Evolutionary conservation across 371 early-diverging fungal species (phyloP).

Genomic region (Thermomucor indicae-seudaticae): DNA sequence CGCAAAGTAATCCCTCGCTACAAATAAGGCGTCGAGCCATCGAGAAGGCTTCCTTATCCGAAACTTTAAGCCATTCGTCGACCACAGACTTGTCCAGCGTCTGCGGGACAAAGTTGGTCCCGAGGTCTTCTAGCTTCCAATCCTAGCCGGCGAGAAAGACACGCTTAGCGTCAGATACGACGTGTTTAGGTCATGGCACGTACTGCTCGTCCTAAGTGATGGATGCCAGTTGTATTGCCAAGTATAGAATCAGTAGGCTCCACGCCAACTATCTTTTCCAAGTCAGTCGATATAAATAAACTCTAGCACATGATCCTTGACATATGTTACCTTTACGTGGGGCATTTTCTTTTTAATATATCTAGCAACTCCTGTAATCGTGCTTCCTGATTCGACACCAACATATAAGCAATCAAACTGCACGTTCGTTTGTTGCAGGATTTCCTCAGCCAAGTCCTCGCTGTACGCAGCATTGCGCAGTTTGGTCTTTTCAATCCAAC

Average conservation of each 20-base stretch:
- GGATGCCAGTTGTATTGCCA: slow-evolving; percentile 4
- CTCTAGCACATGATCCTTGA: background rate
- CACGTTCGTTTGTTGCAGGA: slow-evolving; percentile 56
- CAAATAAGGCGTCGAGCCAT: slow-evolving; percentile 67
- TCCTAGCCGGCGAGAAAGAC: slow-evolving; percentile 20
- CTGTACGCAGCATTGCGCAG: slow-evolving; percentile 19
- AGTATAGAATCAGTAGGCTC: slow-evolving; percentile 67
- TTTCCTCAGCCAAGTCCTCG: slow-evolving; percentile 58
- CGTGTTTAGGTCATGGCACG: background rate
- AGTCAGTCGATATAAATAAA: too few species aligned
- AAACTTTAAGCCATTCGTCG: slow-evolving; percentile 70
- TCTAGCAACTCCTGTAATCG: slow-evolving; percentile 59
- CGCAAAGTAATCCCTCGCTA: slow-evolving; percentile 64
- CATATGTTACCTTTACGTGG: background rate
- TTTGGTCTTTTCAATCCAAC: slow-evolving; percentile 10
- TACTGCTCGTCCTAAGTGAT: slow-evolving; percentile 6
- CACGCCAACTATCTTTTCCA: slow-evolving; percentile 55
- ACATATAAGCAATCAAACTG: slow-evolving; percentile 63
- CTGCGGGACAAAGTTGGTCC: slow-evolving; percentile 63
- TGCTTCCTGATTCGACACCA: slow-evolving; percentile 71
- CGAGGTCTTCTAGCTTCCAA: slow-evolving; percentile 78
- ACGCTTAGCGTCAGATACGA: background rate
- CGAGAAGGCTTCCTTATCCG: slow-evolving; percentile 71
- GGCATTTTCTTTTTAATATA: slow-evolving; percentile 15
- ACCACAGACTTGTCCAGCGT: slow-evolving; percentile 52